Evolutionary conservation across 805 yeast genomes (phyloP).

Genomic region (Teunomyces funiuensis): DNA sequence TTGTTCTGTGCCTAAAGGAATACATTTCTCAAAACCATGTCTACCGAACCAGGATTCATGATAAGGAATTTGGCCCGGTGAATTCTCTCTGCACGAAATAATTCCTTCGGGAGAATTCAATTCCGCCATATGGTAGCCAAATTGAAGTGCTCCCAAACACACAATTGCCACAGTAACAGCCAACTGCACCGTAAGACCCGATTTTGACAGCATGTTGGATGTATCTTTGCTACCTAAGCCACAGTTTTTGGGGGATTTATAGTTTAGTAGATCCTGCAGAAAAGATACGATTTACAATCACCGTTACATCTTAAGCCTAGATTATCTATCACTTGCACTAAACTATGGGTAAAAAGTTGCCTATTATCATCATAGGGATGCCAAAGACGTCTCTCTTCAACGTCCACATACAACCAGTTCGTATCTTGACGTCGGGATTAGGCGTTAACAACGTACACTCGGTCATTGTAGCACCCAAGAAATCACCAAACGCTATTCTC

Average conservation of each 20-base stretch:
- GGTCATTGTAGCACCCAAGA: conserved; percentile 81
- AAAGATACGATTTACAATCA: no score
- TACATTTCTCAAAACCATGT: conserved; percentile 49
- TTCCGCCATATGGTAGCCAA: conserved; percentile 94
- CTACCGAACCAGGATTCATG: conserved; percentile 40
- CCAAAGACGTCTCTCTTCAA: conserved; percentile 93
- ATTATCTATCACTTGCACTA: conserved; percentile 10
- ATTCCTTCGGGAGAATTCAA: conserved; percentile 83
- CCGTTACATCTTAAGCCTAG: no score
- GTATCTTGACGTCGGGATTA: conserved; percentile 49
- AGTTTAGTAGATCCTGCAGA: no score
- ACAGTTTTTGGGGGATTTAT: no score
- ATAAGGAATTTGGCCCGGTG: conserved; percentile 34
- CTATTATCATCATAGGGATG: conserved; percentile 94
- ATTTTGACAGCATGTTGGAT: conserved; percentile 2
- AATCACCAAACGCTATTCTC: conserved; percentile 86
- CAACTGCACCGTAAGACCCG: conserved; percentile 31
- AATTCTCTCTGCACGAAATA: conserved; percentile 52
- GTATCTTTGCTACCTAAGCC: no score
- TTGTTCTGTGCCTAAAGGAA: conserved; percentile 54
- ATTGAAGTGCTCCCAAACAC: conserved; percentile 80
- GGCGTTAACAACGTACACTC: conserved; percentile 78
- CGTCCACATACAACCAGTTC: conserved; percentile 89
- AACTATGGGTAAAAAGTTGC: conserved; percentile 83
- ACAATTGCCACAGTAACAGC: conserved; percentile 52